Evolutionary conservation across 371 early-diverging fungal genomes (phyloP).

Genomic region (Mucor sp.): DNA sequence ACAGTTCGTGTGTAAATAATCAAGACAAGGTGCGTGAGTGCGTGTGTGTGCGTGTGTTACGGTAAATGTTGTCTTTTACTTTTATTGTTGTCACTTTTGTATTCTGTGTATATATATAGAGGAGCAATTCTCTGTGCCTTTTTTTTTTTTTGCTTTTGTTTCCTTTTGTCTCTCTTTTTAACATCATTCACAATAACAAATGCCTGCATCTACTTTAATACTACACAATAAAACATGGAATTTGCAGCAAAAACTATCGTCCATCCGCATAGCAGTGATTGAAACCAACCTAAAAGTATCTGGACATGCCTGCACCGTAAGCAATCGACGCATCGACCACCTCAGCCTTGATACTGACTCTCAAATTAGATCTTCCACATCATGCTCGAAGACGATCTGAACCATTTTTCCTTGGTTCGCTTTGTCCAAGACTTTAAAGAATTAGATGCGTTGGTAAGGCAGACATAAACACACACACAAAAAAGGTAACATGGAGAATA

Average conservation of each 20-base stretch:
- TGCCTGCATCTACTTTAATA: constrained; percentile 9
- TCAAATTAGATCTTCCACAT: constrained; percentile 54
- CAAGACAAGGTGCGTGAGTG: no score
- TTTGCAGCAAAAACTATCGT: not conserved
- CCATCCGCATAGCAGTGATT: constrained; percentile 23
- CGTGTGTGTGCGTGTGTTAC: not conserved
- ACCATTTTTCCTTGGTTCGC: constrained; percentile 53
- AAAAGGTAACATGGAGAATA: not conserved
- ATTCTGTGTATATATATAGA: not conserved
- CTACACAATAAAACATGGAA: not conserved
- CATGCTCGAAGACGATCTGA: constrained; percentile 48
- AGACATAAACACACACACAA: not conserved
- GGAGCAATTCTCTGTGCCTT: not conserved
- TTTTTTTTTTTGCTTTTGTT: constrained; percentile 1
- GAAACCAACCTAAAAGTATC: constrained; percentile 17
- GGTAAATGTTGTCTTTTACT: constrained; percentile 1
- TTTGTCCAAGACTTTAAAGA: constrained; percentile 61
- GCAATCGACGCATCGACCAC: not conserved
- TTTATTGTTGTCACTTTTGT: constrained; percentile 7
- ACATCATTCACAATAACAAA: not conserved
- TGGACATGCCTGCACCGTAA: constrained; percentile 19
- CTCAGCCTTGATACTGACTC: not conserved
- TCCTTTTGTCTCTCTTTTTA: constrained; percentile 1
- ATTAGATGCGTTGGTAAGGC: constrained; percentile 58
- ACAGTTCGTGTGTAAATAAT: not conserved